Evolutionary conservation across 169 alveolate genomes (phyloP).

Genomic region (Plasmodium reichenowi): DNA sequence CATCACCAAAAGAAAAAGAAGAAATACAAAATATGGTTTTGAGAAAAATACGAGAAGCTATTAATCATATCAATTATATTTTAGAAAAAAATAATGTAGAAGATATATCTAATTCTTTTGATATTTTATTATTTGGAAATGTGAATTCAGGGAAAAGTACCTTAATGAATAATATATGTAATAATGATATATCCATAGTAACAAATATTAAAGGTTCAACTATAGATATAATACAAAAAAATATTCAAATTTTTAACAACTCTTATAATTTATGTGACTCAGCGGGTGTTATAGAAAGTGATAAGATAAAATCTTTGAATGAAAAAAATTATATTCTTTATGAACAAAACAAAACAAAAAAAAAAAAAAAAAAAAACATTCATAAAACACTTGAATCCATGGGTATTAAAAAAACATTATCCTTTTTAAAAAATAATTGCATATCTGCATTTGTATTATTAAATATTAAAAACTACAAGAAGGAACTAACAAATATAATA

Average conservation of each 20-base stretch:
- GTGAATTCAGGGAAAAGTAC: slow-evolving; percentile 87
- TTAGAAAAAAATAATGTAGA: slow-evolving; percentile 42
- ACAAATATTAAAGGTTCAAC: slow-evolving; percentile 84
- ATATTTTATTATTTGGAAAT: slow-evolving; percentile 79
- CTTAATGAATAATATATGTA: slow-evolving; percentile 79
- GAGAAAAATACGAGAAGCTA: slow-evolving; percentile 2
- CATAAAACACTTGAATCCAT: slow-evolving; percentile 43
- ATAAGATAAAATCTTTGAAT: not conserved
- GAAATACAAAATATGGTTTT: not conserved
- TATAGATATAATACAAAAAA: slow-evolving; percentile 79
- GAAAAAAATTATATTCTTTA: not conserved
- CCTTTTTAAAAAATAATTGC: slow-evolving; percentile 1
- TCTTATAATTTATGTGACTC: slow-evolving; percentile 79
- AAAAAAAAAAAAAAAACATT: not conserved
- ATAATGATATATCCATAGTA: slow-evolving; percentile 80
- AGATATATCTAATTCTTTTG: slow-evolving; percentile 51
- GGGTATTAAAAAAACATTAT: slow-evolving; percentile 29
- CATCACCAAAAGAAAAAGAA: slow-evolving; percentile 5
- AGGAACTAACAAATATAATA: slow-evolving; percentile 12
- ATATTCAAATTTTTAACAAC: slow-evolving; percentile 61
- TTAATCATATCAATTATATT: slow-evolving; percentile 35
- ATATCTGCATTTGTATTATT: slow-evolving; percentile 14
- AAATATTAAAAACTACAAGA: slow-evolving; percentile 15
- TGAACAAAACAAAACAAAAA: not conserved
- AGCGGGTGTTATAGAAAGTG: slow-evolving; percentile 76